Evolutionary conservation across 2,329 filamentous ascomycete genomes (phyloP).

Genomic region (Beauveria asiatica): DNA sequence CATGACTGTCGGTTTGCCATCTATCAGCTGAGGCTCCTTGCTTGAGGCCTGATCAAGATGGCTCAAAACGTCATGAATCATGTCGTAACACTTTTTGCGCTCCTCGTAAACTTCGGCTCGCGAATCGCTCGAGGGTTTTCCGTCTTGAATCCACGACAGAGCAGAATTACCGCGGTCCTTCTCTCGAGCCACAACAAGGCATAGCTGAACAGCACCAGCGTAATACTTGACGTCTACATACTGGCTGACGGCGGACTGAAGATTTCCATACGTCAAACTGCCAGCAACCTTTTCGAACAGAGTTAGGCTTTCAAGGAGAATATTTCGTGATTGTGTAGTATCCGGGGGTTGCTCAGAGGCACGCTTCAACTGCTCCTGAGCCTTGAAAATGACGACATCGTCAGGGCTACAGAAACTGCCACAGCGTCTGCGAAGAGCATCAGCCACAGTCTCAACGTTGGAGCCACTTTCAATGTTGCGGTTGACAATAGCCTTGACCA

Average conservation of each 20-base stretch:
- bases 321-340: slow-evolving; percentile 64
- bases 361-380: slow-evolving; percentile 86
- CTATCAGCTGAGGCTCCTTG: slow-evolving; percentile 61
- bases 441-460: slow-evolving; percentile 94
- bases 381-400: slow-evolving; percentile 97
- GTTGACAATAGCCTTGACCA: slow-evolving; percentile 97
- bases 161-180: slow-evolving; percentile 82
- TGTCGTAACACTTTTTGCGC: slow-evolving; percentile 71
- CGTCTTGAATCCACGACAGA: slow-evolving; percentile 79
- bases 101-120: slow-evolving; percentile 59
- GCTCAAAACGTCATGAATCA: slow-evolving; percentile 76
- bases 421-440: slow-evolving; percentile 83
- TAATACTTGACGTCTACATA: slow-evolving; percentile 82
- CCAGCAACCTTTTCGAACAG: slow-evolving; percentile 85
- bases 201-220: slow-evolving; percentile 84
- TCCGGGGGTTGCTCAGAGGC: slow-evolving; percentile 71
- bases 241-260: slow-evolving; percentile 68
- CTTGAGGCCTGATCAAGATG: slow-evolving; percentile 66
- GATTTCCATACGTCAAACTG: slow-evolving; percentile 70
- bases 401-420: slow-evolving; percentile 97
- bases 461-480: slow-evolving; percentile 94
- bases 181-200: slow-evolving; percentile 72
- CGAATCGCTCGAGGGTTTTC: slow-evolving; percentile 61
- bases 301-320: slow-evolving; percentile 81
- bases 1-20: slow-evolving; percentile 68